Base-by-base conservation (phyloP, 768 basidiomycete genomes). In the Hysterangium stoloniferum region DNA sequence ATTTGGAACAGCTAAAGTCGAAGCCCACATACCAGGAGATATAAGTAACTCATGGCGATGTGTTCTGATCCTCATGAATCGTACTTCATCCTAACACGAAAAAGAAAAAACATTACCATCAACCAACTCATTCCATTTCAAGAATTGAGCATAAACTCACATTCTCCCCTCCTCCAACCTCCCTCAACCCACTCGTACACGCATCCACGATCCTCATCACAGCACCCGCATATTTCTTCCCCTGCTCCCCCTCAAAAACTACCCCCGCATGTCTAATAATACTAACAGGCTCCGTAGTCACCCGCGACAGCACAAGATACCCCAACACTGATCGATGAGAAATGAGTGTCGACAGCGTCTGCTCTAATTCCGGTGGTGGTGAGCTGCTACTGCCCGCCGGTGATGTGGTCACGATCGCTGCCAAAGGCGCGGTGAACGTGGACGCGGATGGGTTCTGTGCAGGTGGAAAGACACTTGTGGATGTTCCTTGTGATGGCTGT, bases 41-140 rank as follows among this genome's bases (percentile, higher is more conserved):
- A 96, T 92, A 84, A 96, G 87, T 52, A 96, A 71, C 61, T 95
- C 93, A 64, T 96, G 93, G 45, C 86, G 76, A 62, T 80, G 88
- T 52, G 93, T 95, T 43, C 93, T 78, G 68, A 95, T 91, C 52
- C 92, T 72, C 78, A 96, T 81, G 60, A 95, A 89, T 53, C 80
- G 78, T 38, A 95, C 74, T 22, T 89, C 84, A 62, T 94, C 92
- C 90, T 94, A 57, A 3, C 48, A 8, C 24, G 20, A 38, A 45
- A 40, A 8, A 24, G 20, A 38, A 45, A 40, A n/a, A n/a, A n/a
- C n/a, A n/a, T n/a, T n/a, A n/a, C n/a, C n/a, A n/a, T n/a, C n/a
- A n/a, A n/a, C n/a, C n/a, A n/a, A n/a, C n/a, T n/a, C n/a, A n/a
- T n/a, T n/a, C n/a, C n/a, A n/a, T n/a, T n/a, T n/a, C n/a, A n/a